Conservation (phyloP, 768 basidiomycete species). For the Serendipita sp. region DNA sequence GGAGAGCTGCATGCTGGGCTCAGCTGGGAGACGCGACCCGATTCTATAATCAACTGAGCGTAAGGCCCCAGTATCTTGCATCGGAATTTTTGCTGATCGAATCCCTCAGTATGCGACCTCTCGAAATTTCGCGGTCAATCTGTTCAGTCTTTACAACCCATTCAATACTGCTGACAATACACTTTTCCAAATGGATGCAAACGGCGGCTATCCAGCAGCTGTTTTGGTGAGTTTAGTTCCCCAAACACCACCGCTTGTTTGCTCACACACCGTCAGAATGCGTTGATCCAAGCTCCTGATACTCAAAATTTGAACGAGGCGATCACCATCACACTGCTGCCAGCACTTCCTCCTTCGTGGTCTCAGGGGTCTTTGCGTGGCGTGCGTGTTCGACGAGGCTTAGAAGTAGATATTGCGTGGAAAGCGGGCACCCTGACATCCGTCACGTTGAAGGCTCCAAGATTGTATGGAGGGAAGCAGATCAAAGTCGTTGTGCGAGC, state of each 20-base stretch:
- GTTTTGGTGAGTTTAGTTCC: constrained; percentile 37
- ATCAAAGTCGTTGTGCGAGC: background rate
- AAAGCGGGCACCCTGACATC: constrained; percentile 15
- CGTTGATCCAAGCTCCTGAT: constrained; percentile 55
- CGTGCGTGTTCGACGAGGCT: constrained; percentile 48
- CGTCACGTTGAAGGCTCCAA: constrained; percentile 10
- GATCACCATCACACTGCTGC: constrained; percentile 43
- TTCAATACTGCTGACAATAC: constrained; percentile 24
- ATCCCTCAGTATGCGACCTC: constrained; percentile 44
- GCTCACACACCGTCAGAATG: constrained; percentile 29
- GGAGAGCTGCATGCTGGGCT: constrained; percentile 64
- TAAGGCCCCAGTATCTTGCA: constrained; percentile 20
- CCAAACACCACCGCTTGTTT: background rate
- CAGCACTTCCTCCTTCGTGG: constrained; percentile 51
- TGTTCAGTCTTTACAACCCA: constrained; percentile 49
- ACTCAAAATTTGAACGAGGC: constrained; percentile 34
- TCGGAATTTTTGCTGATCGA: background rate
- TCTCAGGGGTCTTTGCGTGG: constrained; percentile 42
- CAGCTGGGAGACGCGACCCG: constrained; percentile 40
- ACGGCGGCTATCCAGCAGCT: constrained; percentile 52
- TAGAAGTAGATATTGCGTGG: constrained; percentile 43
- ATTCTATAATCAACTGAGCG: constrained; percentile 53
- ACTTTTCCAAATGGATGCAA: constrained; percentile 69
- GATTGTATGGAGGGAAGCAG: background rate
- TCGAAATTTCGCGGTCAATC: constrained; percentile 45